Percentiles rank a stretch among this genome's conserved stretches.
Conservation (phyloP, 75 land plant genomes). For the Pseudotsuga menziesii region DNA sequence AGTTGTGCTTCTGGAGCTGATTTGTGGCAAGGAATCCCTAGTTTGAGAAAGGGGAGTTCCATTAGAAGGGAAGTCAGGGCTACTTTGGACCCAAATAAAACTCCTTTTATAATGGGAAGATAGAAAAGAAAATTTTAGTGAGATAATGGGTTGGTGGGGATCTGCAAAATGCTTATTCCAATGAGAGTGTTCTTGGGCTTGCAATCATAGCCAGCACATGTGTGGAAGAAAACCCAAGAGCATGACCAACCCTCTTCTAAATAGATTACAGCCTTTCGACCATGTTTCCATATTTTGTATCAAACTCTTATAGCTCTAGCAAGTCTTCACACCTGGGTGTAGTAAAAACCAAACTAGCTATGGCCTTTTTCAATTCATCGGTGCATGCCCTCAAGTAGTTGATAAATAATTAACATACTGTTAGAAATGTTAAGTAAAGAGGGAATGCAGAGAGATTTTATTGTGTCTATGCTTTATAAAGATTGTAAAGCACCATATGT, state of each 20-base stretch:
- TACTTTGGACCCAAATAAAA: slow-evolving; percentile 26
- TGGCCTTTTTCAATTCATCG: slow-evolving; percentile 54
- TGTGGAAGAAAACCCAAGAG: slow-evolving; percentile 37
- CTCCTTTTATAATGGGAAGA: slow-evolving; percentile 18
- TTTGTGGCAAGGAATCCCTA: slow-evolving; percentile 57
- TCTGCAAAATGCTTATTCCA: slow-evolving; percentile 28
- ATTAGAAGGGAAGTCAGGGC: slow-evolving; percentile 15
- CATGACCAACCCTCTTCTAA: slow-evolving; percentile 55
- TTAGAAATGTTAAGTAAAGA: background rate
- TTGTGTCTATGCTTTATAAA: background rate
- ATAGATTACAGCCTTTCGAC: slow-evolving; percentile 26
- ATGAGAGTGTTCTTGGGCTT: slow-evolving; percentile 45
- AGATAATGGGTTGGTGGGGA: slow-evolving; percentile 53
- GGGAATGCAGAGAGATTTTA: background rate
- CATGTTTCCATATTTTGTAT: slow-evolving; percentile 42
- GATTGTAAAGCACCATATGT: background rate
- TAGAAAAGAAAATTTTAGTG: slow-evolving; percentile 31
- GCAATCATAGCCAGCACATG: slow-evolving; percentile 55
- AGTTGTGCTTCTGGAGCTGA: slow-evolving; percentile 65
- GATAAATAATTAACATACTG: background rate
- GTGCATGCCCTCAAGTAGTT: slow-evolving; percentile 43
- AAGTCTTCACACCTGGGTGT: slow-evolving; percentile 63
- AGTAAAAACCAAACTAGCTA: slow-evolving; percentile 50
- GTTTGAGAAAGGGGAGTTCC: slow-evolving; percentile 12
- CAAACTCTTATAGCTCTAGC: slow-evolving; percentile 65